phyloP scores from a whole-genome alignment of 495 filamentous ascomycete species.

The Trichoderma asperelloides region DNA sequence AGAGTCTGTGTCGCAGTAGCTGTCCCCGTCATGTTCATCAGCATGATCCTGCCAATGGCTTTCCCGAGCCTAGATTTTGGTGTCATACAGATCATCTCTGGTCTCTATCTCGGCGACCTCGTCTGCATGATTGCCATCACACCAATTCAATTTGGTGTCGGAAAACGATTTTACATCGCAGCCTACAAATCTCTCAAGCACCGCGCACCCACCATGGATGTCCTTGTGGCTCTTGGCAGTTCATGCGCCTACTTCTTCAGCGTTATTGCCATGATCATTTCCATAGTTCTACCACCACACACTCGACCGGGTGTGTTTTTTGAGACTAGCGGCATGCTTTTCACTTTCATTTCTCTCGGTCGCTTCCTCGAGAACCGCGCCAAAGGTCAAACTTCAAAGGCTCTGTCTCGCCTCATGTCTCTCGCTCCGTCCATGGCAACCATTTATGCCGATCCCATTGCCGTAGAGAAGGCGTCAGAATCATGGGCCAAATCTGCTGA shows the following conservation, averaged over 20 bases:
- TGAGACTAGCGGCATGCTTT: conserved; percentile 97
- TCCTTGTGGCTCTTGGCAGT: conserved; percentile 87
- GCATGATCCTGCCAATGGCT: conserved; percentile 83
- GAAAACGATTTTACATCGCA: conserved; percentile 81
- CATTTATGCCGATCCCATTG: conserved; percentile 95
- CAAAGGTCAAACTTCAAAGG: conserved; percentile 94
- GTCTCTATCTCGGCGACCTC: conserved; percentile 81
- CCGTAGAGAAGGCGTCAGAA: conserved; percentile 81
- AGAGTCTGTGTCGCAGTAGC: conserved; percentile 67
- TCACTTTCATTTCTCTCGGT: conserved; percentile 89
- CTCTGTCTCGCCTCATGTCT: conserved; percentile 90
- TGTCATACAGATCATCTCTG: conserved; percentile 51
- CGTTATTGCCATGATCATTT: conserved; percentile 76
- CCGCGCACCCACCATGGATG: conserved; percentile 91
- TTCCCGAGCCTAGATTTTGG: conserved; percentile 67
- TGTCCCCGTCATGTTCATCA: conserved; percentile 82
- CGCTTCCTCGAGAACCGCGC: conserved; percentile 90
- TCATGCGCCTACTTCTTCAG: conserved; percentile 99
- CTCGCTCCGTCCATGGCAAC: conserved; percentile 93
- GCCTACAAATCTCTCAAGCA: conserved; percentile 89
- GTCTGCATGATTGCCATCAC: conserved; percentile 75
- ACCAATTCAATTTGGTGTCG: conserved; percentile 94
- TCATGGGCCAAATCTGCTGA: conserved; percentile 48
- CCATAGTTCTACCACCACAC: conserved; percentile 60
- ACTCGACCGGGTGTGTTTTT: conserved; percentile 78